Conservation (phyloP, 331 rosid species). For the Prunus yedoensis region DNA sequence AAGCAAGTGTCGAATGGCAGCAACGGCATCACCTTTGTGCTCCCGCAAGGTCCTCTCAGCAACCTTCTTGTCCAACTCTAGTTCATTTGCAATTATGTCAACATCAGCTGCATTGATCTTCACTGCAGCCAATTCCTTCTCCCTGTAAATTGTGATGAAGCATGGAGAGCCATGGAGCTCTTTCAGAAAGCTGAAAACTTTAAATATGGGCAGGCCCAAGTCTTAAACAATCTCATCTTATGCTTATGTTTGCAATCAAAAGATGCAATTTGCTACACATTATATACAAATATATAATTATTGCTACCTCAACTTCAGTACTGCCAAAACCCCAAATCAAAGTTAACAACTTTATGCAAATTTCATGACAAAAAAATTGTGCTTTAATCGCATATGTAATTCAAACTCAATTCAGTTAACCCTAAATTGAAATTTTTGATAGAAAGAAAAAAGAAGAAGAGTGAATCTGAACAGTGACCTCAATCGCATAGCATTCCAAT, state of each 20-base stretch:
- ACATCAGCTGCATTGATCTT: slow-evolving; percentile 83
- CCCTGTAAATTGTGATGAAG: slow-evolving; percentile 41
- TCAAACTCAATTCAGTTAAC: neutral
- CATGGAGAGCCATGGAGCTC: neutral
- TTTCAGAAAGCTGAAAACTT: neutral
- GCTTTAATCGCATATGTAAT: neutral
- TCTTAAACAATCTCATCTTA: neutral
- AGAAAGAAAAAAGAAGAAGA: neutral
- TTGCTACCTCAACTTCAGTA: neutral
- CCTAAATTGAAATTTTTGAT: neutral
- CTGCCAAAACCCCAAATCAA: neutral
- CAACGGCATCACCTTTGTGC: too few species aligned
- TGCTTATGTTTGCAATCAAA: neutral
- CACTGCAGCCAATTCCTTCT: slow-evolving; percentile 88
- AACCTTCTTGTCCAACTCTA: slow-evolving; percentile 94
- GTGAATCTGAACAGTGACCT: too few species aligned
- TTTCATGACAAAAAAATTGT: neutral
- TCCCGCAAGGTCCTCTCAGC: too few species aligned
- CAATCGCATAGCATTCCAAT: too few species aligned
- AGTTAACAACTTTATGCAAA: neutral
- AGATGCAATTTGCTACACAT: neutral
- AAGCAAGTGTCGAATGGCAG: too few species aligned
- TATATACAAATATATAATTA: neutral
- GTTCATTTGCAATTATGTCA: slow-evolving; percentile 85
- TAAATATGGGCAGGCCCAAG: neutral